Evolutionary conservation across 2,329 filamentous ascomycete species (phyloP), one percentile per base, ranked within the genome.

Genomic region (Pseudodiploospora longispora): DNA sequence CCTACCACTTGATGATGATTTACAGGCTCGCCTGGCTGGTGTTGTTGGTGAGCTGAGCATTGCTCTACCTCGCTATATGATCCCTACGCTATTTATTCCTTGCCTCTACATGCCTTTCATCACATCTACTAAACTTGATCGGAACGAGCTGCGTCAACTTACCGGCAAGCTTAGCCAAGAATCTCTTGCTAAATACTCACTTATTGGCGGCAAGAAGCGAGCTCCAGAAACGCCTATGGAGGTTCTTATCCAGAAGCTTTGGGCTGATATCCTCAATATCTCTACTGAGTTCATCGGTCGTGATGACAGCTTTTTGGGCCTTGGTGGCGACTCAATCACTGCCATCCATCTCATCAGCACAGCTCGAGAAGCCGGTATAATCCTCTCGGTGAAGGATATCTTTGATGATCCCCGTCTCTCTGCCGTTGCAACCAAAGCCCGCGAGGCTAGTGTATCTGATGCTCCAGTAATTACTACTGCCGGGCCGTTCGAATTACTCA

Each of bases 271-370:
- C 5, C 55, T 66, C 5, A 58, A 58, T 6, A 43, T 55, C 3
- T 55, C 59, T 6, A 39, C 55, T 6, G 34, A 43, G 7, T 54
- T 59, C 3, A 48, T 66, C 33, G 51, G 57, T 1, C 50, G 55
- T 1, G 49, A 49, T 10, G 46, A 48, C 34, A 47, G 41, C 32
- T 49, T 50, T 36, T 41, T 50, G 6, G 42, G 42, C 31, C 33
- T 47, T 2, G 67, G 67, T 3, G 67, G 69, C 5, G 68, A 72
- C 52, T 72, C 69, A 0, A 58, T 72, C 7, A 58, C 59, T 4
- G 68, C 69, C 0, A 71, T 72, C 65, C 63, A 60, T 40, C 53
- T 71, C 0, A 64, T 69, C 1, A 58, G 67, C 3, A 55, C 58
- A 30, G 65, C 66, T 4, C 58, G 63, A 42, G 55, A 50, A 2